phyloP scores from a whole-genome alignment of 192 early-diverging fungal species.

The Coemansia sp. region DNA sequence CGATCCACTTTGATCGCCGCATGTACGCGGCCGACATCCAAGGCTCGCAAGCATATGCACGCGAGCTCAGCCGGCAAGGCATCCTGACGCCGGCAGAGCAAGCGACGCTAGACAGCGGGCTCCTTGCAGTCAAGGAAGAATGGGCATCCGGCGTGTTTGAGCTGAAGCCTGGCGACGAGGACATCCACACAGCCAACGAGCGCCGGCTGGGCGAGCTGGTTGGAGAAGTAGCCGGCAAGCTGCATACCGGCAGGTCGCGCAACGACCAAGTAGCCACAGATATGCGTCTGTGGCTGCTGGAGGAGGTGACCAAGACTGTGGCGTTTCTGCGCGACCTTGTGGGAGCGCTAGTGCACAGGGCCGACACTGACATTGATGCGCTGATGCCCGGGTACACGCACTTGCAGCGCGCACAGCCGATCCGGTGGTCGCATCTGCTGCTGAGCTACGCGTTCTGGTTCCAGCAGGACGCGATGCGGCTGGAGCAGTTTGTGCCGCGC shows the following conservation, averaged over 20 bases:
- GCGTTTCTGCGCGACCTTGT: constrained; percentile 76
- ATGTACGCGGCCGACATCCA: constrained; percentile 88
- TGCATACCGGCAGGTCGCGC: constrained; percentile 93
- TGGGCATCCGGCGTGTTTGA: constrained; percentile 77
- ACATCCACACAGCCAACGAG: constrained; percentile 99
- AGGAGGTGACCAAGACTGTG: constrained; percentile 67
- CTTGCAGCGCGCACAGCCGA: constrained; percentile 95
- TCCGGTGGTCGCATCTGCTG: constrained; percentile 94
- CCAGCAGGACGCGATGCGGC: constrained; percentile 82
- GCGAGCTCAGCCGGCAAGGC: constrained; percentile 67
- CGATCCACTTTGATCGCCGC: constrained; percentile 88
- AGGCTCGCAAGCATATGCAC: constrained; percentile 88
- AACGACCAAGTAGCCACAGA: constrained; percentile 99
- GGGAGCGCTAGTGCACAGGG: constrained; percentile 69
- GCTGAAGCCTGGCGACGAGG: constrained; percentile 81
- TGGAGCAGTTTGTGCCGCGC: constrained; percentile 78
- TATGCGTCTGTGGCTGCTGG: constrained; percentile 91
- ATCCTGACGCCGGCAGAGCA: constrained; percentile 80
- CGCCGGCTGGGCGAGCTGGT: constrained; percentile 89
- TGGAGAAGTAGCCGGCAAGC: constrained; percentile 89
- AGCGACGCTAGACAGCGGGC: constrained; percentile 68
- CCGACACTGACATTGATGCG: constrained; percentile 86
- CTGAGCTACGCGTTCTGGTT: constrained; percentile 88
- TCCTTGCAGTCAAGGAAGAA: constrained; percentile 73
- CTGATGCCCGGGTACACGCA: constrained; percentile 99